Conservation (phyloP, 2,329 filamentous ascomycete genomes). For the Thielaviopsis cerberus region DNA sequence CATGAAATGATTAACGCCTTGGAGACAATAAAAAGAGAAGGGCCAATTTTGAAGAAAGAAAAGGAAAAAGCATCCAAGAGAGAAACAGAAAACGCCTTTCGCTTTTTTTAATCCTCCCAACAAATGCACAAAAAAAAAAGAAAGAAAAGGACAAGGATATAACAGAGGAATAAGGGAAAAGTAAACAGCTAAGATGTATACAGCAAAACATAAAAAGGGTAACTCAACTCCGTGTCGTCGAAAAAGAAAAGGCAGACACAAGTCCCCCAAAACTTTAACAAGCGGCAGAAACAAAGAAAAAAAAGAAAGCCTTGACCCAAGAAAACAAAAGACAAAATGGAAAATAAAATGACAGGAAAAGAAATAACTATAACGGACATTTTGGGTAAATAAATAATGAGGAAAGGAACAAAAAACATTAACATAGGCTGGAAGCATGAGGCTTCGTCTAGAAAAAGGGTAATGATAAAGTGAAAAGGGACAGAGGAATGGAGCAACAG, state of each 20-base stretch:
- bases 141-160: neutral
- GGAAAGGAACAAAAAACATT: conserved; percentile 1
- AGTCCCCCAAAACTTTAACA: too few species aligned
- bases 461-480: neutral
- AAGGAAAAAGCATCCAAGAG: neutral
- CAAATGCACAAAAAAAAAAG: neutral
- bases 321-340: neutral
- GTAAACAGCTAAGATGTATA: neutral
- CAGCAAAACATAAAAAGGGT: neutral
- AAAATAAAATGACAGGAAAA: neutral
- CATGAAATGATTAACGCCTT: too few species aligned
- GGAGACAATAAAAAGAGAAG: neutral
- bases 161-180: neutral
- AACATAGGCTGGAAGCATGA: conserved; percentile 3
- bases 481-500: neutral
- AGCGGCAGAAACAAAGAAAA: too few species aligned
- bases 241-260: too few species aligned
- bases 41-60: neutral
- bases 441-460: neutral
- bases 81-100: neutral
- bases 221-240: too few species aligned
- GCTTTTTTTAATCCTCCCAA: neutral
- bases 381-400: neutral
- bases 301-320: too few species aligned
- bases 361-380: neutral